Evolutionary conservation across 768 basidiomycete genomes (phyloP), one percentile per base, ranked within the genome.

Genomic region (Leccinellum rugosiceps): DNA sequence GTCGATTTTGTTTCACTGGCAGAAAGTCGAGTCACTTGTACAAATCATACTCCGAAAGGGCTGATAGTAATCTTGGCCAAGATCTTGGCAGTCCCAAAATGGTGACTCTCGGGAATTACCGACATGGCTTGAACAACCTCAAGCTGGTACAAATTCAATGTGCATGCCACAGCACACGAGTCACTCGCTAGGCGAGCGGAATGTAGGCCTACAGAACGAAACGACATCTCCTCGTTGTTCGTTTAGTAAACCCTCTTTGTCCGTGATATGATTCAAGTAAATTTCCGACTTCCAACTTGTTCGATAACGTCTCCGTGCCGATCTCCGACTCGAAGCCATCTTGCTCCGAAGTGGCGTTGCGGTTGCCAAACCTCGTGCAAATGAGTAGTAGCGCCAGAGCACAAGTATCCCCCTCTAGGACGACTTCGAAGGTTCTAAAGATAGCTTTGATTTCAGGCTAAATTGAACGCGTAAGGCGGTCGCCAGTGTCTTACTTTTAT

Each of bases 371-470:
- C 43, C 13, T 44, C 19, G 13, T 21, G 11, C 19, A 21, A 44
- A 19, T 19, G 10, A 19, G 43, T 28, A 28, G 28, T 28, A 28
- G 28, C 25, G 25, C 25, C 25, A 25, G 25, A 25, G 6, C 28
- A 7, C 28, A 6, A 28, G 28, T 28, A 28, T 25, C 25, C 25
- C 25, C 45, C 23, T 46, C 45, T 46, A 19, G 53, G 17, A 21
- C 14, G 26, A 13, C 47, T 5, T 7, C 35, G 35, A 51, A 45
- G 35, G n/a, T 44, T 32, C 52, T 31, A 56, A 54, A 53, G 31
- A 58, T 65, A 64, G 62, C 17, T 11, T 6, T 17, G 17, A 35
- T 35, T 8, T 28, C 28, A 13, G 49, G 8, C 44, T 4, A 15
- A 5, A 34, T 34, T 35, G 35, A 34, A 35, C 13, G 26, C 23